Evolutionary conservation across 257 asterid genomes (phyloP).

Genomic region (Solanum pennellii): DNA sequence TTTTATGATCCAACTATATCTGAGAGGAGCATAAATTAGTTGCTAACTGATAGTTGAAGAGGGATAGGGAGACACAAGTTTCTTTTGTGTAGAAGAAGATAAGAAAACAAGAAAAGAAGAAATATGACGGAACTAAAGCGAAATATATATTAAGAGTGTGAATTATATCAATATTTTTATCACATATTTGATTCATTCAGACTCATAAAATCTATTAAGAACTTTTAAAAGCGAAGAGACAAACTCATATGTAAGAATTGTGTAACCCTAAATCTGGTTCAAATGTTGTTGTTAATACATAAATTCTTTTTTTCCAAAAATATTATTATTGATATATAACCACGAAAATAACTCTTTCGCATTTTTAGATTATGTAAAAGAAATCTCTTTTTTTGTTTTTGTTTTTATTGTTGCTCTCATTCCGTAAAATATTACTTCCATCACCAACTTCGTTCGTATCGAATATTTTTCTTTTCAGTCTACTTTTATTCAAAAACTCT

Average conservation of each 20-base stretch:
- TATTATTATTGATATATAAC: too few species aligned
- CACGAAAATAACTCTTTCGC: too few species aligned
- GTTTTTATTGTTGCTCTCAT: background rate
- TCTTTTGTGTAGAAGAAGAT: background rate
- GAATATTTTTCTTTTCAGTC: background rate
- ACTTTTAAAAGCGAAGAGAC: background rate
- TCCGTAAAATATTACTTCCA: background rate
- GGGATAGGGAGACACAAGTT: background rate
- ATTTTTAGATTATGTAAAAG: too few species aligned
- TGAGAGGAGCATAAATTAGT: background rate
- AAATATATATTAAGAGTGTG: background rate
- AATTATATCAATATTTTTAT: background rate
- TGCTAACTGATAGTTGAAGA: background rate
- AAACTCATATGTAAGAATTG: background rate
- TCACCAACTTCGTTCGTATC: background rate
- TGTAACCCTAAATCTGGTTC: background rate
- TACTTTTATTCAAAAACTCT: background rate
- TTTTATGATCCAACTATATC: background rate
- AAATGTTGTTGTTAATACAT: background rate
- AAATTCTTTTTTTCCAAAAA: too few species aligned
- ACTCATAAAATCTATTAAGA: too few species aligned
- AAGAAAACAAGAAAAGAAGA: too few species aligned
- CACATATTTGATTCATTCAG: background rate
- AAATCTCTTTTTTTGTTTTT: too few species aligned
- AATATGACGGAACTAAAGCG: background rate